Base-by-base conservation (phyloP, 2,329 filamentous ascomycete species). In the Leptographium galeiforme region DNA sequence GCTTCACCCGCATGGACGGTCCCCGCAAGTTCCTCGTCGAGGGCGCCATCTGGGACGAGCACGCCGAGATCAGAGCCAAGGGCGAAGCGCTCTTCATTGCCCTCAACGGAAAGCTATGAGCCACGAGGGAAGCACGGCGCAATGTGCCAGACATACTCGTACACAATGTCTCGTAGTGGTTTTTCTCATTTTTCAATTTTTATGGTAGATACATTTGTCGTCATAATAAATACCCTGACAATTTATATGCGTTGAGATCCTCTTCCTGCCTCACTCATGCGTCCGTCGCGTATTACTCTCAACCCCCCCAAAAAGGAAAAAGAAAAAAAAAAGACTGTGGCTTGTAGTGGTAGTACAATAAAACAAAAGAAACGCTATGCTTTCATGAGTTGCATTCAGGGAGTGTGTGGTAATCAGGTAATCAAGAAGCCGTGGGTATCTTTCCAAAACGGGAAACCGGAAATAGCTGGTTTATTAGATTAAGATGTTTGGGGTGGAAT, bases 11-110 rank as follows among this genome's bases (percentile, higher is more conserved):
- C 61, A 61, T 66, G 12, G 74, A 79, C 45, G 74, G 76, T 5
- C 12, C 40, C n/a, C 70, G 77, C 58, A 84, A 84, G 66, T 66
- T 72, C 18, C 79, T 67, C 58, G 62, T 74, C 8, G 67, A 68
- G 48, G 75, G 68, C 1, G 69, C 67, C 36, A 63, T 83, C 19
- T 73, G 76, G 61, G 70, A 77, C 55, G 72, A 70, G 1, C 59
- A 70, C 2, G 74, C 75, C 2, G 65, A 60, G 2, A 64, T 77
- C 40, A 68, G 77, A 61, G 74, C 79, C 6, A 70, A 61, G 19
- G 76, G 67, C 1, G 77, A 82, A 34, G 72, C 68, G n/a, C 60
- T 83, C 59, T 84, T 77, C 14, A 46, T 60, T 13, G 53, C 54
- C 4, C 19, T 58, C 8, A 55, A 45, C 12, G 53, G 53, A 4